Conservation (phyloP, 176 grass and related monocot species). For the Rhynchospora tenuis region DNA sequence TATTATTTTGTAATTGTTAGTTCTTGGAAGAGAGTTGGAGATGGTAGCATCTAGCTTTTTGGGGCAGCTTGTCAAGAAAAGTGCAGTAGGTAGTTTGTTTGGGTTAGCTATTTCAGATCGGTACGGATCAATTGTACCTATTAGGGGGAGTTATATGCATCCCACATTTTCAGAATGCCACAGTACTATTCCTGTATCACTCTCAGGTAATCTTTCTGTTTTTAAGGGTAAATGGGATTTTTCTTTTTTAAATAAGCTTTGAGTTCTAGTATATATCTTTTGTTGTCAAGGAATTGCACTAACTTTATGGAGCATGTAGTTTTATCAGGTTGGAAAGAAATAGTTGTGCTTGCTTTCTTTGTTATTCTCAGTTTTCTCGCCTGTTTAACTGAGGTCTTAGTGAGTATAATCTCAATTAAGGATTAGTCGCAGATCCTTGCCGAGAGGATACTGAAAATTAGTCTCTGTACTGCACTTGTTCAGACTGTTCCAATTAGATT, state of each 20-base stretch:
- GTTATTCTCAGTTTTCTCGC: not conserved
- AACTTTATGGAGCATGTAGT: no score
- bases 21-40: not conserved
- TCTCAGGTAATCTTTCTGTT: constrained; percentile 20
- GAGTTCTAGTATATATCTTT: not conserved
- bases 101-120: constrained; percentile 45
- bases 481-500: not conserved
- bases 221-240: not conserved
- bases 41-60: constrained; percentile 33
- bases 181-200: constrained; percentile 30
- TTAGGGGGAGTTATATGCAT: constrained; percentile 59
- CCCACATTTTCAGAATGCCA: constrained; percentile 45
- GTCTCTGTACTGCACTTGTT: not conserved
- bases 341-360: not conserved
- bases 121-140: constrained; percentile 24
- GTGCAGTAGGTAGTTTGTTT: constrained; percentile 25
- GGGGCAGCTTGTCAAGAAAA: constrained; percentile 9
- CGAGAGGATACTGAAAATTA: not conserved
- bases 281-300: no score
- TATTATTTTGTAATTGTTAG: not conserved
- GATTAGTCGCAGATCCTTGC: not conserved
- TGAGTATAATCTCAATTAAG: not conserved
- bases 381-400: not conserved
- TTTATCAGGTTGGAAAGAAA: no score
- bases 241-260: not conserved